Percentiles rank a stretch among this genome's conserved stretches.
phyloP scores from a whole-genome alignment of 2,329 filamentous ascomycete species.

The Pseudogymnoascus sp. region DNA sequence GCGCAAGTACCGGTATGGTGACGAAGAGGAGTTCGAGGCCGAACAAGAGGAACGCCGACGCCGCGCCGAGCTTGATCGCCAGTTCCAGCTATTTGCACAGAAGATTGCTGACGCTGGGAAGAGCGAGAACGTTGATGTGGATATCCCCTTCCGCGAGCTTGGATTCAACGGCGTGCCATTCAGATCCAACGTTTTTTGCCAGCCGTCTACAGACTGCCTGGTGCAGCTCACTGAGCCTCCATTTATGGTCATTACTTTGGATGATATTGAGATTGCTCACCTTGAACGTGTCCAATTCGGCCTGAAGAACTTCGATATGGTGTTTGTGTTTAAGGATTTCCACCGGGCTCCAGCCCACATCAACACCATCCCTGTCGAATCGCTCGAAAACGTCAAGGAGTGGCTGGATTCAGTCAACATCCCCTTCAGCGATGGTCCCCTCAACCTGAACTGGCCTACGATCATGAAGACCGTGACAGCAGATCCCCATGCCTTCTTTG shows the following conservation, averaged over 20 bases:
- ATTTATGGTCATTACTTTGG: slow-evolving; percentile 90
- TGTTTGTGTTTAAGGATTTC: slow-evolving; percentile 98
- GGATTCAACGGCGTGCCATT: slow-evolving; percentile 96
- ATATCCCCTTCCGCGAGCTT: slow-evolving; percentile 93
- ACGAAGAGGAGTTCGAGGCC: slow-evolving; percentile 97
- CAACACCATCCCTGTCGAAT: slow-evolving; percentile 96
- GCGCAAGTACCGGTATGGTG: slow-evolving; percentile 93
- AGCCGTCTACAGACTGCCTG: slow-evolving; percentile 92
- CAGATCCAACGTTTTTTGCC: slow-evolving; percentile 89
- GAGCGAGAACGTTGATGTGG: slow-evolving; percentile 83
- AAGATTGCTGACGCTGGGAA: slow-evolving; percentile 95
- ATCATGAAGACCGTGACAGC: slow-evolving; percentile 99
- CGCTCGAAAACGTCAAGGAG: slow-evolving; percentile 90
- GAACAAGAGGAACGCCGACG: slow-evolving; percentile 94
- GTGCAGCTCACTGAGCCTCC: slow-evolving; percentile 96
- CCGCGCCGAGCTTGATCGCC: slow-evolving; percentile 82
- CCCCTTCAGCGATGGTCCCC: slow-evolving; percentile 83
- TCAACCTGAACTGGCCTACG: slow-evolving; percentile 97
- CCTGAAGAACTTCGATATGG: slow-evolving; percentile 97
- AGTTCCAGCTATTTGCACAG: slow-evolving; percentile 94
- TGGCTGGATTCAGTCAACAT: slow-evolving; percentile 96
- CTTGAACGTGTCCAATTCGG: slow-evolving; percentile 94
- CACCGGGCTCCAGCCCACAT: slow-evolving; percentile 82
- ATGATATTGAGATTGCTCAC: slow-evolving; percentile 93
- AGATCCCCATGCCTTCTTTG: slow-evolving; percentile 92